phyloP scores from a whole-genome alignment of 2,329 filamentous ascomycete genomes.

The Ceratocystis albifundus region DNA sequence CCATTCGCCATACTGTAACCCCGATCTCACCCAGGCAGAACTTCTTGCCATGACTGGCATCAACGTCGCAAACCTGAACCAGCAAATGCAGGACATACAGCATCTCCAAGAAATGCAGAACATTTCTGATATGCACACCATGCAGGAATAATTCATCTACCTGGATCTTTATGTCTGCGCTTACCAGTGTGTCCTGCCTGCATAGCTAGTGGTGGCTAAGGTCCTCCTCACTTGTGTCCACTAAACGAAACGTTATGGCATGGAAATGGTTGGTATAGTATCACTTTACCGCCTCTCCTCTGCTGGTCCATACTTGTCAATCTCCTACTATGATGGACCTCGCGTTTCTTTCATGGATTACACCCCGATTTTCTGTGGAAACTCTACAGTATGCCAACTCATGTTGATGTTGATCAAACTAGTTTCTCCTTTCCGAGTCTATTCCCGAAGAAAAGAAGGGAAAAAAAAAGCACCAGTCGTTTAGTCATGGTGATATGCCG shows the following conservation, averaged over 20 bases:
- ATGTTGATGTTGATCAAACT: background rate
- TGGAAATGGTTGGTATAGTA: background rate
- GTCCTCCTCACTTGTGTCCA: slow-evolving; percentile 1
- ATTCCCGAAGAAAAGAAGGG: background rate
- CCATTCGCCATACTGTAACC: slow-evolving; percentile 25
- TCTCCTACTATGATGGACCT: background rate
- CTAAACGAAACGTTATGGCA: background rate
- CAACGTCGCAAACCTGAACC: slow-evolving; percentile 19
- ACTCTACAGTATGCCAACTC: background rate
- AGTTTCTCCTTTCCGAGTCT: background rate
- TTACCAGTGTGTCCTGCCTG: background rate
- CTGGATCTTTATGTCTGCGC: background rate
- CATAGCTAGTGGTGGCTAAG: background rate
- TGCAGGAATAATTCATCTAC: slow-evolving; percentile 18
- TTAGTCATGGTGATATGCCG: background rate
- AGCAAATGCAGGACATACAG: slow-evolving; percentile 18
- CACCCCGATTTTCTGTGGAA: background rate
- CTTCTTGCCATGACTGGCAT: slow-evolving; percentile 23
- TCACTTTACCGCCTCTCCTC: background rate
- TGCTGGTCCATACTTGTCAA: background rate
- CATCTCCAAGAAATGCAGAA: slow-evolving; percentile 22
- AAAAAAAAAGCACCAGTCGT: background rate
- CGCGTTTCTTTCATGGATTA: background rate
- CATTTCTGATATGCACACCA: slow-evolving; percentile 20
- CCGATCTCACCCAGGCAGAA: slow-evolving; percentile 24